phyloP scores from a whole-genome alignment of 2,329 filamentous ascomycete species.

The Zalaria obscura region DNA sequence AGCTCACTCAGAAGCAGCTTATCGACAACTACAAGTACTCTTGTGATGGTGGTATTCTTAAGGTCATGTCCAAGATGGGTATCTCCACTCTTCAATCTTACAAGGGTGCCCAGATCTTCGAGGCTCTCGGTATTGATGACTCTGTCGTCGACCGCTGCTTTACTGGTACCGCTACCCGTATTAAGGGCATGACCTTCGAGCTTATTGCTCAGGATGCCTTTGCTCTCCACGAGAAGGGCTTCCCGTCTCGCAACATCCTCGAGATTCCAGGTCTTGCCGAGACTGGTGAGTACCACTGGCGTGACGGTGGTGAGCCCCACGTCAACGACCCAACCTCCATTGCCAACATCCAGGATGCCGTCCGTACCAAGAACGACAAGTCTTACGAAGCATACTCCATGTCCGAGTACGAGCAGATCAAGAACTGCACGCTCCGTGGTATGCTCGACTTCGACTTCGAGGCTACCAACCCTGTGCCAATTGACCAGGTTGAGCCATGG shows the following conservation, averaged over 20 bases:
- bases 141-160: constrained; percentile 89
- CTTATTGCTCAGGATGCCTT: constrained; percentile 88
- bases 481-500: constrained; percentile 96
- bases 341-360: constrained; percentile 92
- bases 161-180: constrained; percentile 82
- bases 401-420: constrained; percentile 90
- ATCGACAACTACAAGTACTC: constrained; percentile 96
- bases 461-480: constrained; percentile 67
- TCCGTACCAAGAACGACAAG: constrained; percentile 94
- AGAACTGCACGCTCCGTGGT: constrained; percentile 86
- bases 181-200: constrained; percentile 87
- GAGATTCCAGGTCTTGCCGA: constrained; percentile 71
- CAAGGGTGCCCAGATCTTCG: constrained; percentile 96
- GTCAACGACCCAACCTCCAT: constrained; percentile 91
- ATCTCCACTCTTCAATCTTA: constrained; percentile 93
- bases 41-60: constrained; percentile 88
- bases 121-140: constrained; percentile 87
- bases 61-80: constrained; percentile 99
- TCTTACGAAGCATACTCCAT: constrained; percentile 94
- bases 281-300: constrained; percentile 96
- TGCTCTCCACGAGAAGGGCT: constrained; percentile 88
- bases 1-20: constrained; percentile 65
- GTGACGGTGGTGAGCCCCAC: constrained; percentile 87
- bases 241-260: constrained; percentile 64
- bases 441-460: constrained; percentile 95